phyloP scores from a whole-genome alignment of 2,329 filamentous ascomycete species.

The Fusarium siculi region DNA sequence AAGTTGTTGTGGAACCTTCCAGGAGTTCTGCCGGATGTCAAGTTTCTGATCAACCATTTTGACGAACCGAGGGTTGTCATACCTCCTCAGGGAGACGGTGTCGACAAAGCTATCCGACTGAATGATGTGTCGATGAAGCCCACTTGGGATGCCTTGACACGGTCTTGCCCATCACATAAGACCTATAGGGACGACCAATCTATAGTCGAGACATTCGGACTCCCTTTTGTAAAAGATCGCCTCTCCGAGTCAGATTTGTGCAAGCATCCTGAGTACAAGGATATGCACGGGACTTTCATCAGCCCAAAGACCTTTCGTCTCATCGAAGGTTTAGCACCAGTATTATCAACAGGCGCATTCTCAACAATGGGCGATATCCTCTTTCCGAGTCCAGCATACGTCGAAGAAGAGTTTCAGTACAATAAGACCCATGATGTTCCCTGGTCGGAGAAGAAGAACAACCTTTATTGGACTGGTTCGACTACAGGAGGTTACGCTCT shows the following conservation, averaged over 20 bases:
- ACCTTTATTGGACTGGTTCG: constrained; percentile 67
- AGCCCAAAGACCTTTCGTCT: constrained; percentile 56
- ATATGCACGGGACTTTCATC: constrained; percentile 57
- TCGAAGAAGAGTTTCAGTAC: constrained; percentile 56
- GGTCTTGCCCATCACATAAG: constrained; percentile 35
- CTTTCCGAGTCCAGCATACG: constrained; percentile 62
- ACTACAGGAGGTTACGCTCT: constrained; percentile 60
- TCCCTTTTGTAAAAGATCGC: constrained; percentile 52
- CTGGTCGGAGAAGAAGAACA: constrained; percentile 62
- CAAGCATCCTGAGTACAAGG: constrained; percentile 54
- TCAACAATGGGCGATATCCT: constrained; percentile 64
- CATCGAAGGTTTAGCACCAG: constrained; percentile 54
- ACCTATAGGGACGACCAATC: neutral
- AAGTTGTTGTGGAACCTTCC: constrained; percentile 41
- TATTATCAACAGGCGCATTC: constrained; percentile 57
- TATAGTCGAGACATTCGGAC: constrained; percentile 35
- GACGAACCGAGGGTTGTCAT: constrained; percentile 59
- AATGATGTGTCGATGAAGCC: constrained; percentile 44
- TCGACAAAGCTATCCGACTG: constrained; percentile 19
- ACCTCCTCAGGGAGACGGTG: constrained; percentile 8
- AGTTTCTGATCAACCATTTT: constrained; percentile 58
- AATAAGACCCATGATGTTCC: constrained; percentile 51
- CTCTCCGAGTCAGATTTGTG: constrained; percentile 53
- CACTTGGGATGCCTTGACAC: constrained; percentile 48
- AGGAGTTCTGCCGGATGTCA: constrained; percentile 49